Evolutionary conservation across 2,329 filamentous ascomycete genomes (phyloP).

Genomic region (Chaetomium sp.): DNA sequence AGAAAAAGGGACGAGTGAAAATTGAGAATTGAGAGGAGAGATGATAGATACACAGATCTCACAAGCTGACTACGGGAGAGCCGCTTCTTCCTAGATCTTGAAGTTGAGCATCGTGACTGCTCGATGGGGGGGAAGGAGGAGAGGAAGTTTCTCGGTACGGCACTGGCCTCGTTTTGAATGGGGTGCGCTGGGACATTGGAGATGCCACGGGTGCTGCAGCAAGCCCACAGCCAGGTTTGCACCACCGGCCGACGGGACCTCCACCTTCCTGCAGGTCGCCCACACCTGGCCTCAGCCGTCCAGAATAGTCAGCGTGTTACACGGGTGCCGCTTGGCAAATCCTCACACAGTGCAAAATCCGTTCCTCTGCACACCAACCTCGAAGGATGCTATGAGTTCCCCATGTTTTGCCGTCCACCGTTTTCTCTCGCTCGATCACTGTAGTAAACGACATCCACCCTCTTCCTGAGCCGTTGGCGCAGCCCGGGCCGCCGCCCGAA

Average conservation of each 20-base stretch:
- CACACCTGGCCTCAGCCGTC: slow-evolving; percentile 11
- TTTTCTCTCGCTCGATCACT: too few relatives aligned
- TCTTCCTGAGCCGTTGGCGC: too few relatives aligned
- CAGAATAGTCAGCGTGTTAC: slow-evolving; percentile 6
- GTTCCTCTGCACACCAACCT: background rate
- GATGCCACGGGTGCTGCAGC: slow-evolving; percentile 8
- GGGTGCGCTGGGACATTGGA: slow-evolving; percentile 10
- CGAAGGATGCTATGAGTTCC: too few relatives aligned
- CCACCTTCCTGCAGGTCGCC: slow-evolving; percentile 12
- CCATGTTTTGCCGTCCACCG: too few relatives aligned
- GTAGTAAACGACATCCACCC: too few relatives aligned
- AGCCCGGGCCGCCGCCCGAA: too few relatives aligned
- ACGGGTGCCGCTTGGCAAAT: slow-evolving; percentile 1
- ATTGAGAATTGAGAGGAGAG: slow-evolving; percentile 12
- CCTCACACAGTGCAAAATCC: background rate
- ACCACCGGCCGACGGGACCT: slow-evolving; percentile 10
- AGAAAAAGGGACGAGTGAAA: slow-evolving; percentile 5
- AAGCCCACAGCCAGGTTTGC: slow-evolving; percentile 6
- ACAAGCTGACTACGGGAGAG: slow-evolving; percentile 50
- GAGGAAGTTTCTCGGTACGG: slow-evolving; percentile 23
- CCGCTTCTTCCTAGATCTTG: slow-evolving; percentile 48
- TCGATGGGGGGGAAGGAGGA: slow-evolving; percentile 36
- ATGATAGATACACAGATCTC: slow-evolving; percentile 28
- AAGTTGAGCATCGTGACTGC: slow-evolving; percentile 49
- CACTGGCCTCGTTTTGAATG: slow-evolving; percentile 32